These are phyloP conservation scores for Neurospora tetraspora DNA, from an alignment of 495 filamentous ascomycete genomes.

Conservation along the genomic window DNA sequence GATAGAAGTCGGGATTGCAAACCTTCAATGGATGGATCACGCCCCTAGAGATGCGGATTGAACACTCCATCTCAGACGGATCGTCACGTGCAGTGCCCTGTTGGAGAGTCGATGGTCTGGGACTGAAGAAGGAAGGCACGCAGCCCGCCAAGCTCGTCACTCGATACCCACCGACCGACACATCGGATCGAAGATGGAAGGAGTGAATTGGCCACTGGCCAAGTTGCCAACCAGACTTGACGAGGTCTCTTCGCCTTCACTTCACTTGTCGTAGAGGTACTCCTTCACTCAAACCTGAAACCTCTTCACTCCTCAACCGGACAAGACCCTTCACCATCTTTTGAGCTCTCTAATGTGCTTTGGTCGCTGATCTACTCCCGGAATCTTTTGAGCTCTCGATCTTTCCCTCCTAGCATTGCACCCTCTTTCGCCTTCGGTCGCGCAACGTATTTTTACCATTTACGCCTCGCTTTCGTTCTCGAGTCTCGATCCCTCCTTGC, in stretches of 20 bases:
- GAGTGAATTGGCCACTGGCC: neutral
- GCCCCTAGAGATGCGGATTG: neutral
- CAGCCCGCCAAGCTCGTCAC: neutral
- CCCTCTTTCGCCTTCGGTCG: neutral
- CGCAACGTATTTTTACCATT: neutral
- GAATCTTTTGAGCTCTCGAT: neutral
- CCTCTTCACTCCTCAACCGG: neutral
- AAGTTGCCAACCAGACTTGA: neutral
- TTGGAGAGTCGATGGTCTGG: neutral
- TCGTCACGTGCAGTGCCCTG: neutral
- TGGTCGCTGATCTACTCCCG: neutral
- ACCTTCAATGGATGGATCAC: neutral
- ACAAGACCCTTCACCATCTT: neutral
- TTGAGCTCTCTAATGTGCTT: neutral
- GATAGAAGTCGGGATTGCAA: neutral
- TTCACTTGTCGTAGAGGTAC: neutral
- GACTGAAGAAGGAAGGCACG: neutral
- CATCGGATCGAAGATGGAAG: neutral
- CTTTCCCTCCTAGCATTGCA: neutral
- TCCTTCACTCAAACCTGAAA: neutral
- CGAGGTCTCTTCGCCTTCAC: neutral
- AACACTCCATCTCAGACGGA: neutral
- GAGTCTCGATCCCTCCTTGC: neutral
- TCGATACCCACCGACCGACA: neutral
- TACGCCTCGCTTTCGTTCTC: neutral